Conservation (phyloP, 2,329 filamentous ascomycete species). For the Ophiognomonia clavigignenti-juglandacearum region DNA sequence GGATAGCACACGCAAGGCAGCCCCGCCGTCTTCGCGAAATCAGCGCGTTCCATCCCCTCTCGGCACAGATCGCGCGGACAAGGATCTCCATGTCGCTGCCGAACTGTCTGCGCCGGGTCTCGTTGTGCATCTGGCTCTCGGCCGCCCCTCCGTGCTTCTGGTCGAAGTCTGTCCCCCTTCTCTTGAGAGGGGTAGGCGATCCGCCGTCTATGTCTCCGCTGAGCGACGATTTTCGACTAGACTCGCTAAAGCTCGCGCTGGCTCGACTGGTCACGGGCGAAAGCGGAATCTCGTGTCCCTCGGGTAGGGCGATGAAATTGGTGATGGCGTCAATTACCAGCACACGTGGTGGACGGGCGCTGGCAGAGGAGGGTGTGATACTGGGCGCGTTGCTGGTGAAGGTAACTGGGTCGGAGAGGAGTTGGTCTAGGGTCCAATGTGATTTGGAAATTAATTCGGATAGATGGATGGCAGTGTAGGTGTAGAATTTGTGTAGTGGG, state of each 20-base stretch:
- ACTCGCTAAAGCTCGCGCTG: slow-evolving; percentile 18
- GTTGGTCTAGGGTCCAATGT: slow-evolving; percentile 39
- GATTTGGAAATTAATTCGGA: slow-evolving; percentile 48
- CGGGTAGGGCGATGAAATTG: slow-evolving; percentile 39
- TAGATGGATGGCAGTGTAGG: slow-evolving; percentile 55
- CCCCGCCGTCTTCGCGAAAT: slow-evolving; percentile 63
- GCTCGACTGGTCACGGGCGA: slow-evolving; percentile 41
- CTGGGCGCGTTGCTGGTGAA: slow-evolving; percentile 27
- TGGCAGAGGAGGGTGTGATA: slow-evolving; percentile 24
- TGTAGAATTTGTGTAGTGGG: slow-evolving; percentile 59
- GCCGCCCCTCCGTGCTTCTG: slow-evolving; percentile 23
- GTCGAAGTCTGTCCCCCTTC: not conserved
- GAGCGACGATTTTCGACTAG: slow-evolving; percentile 14
- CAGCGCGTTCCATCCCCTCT: slow-evolving; percentile 69
- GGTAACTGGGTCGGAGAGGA: slow-evolving; percentile 34
- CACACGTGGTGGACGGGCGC: slow-evolving; percentile 35
- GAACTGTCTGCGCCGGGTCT: slow-evolving; percentile 52
- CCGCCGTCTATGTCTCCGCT: slow-evolving; percentile 8
- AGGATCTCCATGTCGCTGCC: slow-evolving; percentile 66
- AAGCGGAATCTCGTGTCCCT: slow-evolving; percentile 40
- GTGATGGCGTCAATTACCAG: slow-evolving; percentile 62
- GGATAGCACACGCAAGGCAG: slow-evolving; percentile 68
- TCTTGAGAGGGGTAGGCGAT: not conserved
- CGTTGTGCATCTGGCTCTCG: slow-evolving; percentile 49
- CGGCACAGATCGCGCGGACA: slow-evolving; percentile 67